phyloP scores from a whole-genome alignment of 1,284 basidiomycete species.

The Schizophyllum amplum region DNA sequence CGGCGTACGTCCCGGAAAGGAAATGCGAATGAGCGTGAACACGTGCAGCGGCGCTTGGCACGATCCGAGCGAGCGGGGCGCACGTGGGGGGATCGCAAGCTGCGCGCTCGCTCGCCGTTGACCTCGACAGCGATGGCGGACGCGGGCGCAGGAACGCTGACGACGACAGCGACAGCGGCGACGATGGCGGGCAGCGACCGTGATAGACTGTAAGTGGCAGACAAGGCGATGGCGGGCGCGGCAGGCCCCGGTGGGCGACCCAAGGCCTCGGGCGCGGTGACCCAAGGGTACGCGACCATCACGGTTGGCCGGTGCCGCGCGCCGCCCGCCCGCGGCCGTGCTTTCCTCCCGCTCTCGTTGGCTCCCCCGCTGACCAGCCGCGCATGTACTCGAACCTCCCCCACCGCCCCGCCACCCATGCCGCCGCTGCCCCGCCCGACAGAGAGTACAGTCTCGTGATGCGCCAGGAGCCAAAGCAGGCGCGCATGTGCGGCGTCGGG shows the following conservation, averaged over 20 bases:
- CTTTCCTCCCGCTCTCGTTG: not conserved
- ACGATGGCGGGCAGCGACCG: not conserved
- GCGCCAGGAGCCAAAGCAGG: slow-evolving; percentile 85
- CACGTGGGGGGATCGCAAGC: not conserved
- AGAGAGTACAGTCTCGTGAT: slow-evolving; percentile 82
- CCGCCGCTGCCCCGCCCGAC: slow-evolving; percentile 10
- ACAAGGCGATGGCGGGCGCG: not conserved
- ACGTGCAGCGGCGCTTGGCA: not conserved
- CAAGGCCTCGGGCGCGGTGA: not conserved
- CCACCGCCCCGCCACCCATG: not conserved
- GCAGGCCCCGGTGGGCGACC: not conserved
- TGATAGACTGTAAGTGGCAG: not conserved
- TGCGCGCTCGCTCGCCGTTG: not conserved
- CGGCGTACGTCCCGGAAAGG: not conserved
- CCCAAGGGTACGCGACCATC: not conserved
- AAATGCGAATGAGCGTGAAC: not conserved
- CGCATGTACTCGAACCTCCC: slow-evolving; percentile 6
- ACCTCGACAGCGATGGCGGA: not conserved
- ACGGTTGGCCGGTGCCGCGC: not conserved
- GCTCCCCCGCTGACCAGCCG: slow-evolving; percentile 1
- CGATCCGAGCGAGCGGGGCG: not conserved
- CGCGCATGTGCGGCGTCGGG: slow-evolving; percentile 88
- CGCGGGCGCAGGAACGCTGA: not conserved
- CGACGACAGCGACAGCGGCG: too few species aligned
- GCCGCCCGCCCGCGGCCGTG: not conserved